These are phyloP conservation scores for Cryphonectria nitschkei DNA, from an alignment of 2,329 filamentous ascomycete species.

Conservation along the genomic window DNA sequence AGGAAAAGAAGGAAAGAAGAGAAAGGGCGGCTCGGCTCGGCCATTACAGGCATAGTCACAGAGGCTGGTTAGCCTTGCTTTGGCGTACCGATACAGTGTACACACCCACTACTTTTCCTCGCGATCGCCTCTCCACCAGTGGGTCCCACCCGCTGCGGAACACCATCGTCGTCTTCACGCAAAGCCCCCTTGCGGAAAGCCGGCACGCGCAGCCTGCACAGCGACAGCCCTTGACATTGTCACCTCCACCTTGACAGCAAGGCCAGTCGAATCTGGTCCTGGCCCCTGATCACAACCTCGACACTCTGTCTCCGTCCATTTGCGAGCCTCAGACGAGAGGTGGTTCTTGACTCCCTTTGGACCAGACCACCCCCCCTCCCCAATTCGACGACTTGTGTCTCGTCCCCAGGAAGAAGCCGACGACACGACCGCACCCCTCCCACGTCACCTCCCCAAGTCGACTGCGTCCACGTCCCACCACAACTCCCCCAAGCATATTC, in stretches of 20 bases:
- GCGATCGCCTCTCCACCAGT: constrained; percentile 17
- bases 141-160: constrained; percentile 3
- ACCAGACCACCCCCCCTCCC: not conserved
- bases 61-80: not conserved
- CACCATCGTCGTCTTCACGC: constrained; percentile 14
- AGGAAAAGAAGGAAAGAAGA: not conserved
- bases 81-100: not conserved
- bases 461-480: not conserved
- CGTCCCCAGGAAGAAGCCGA: not conserved
- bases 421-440: constrained; percentile 1
- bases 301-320: not conserved
- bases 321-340: constrained; percentile 2
- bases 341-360: not conserved
- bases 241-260: not conserved
- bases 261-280: not conserved
- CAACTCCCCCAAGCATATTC: not conserved
- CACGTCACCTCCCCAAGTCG: not conserved
- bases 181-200: not conserved
- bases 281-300: not conserved
- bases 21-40: constrained; percentile 13
- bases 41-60: not conserved
- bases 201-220: constrained; percentile 3
- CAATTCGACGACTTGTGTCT: not conserved
- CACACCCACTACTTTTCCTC: constrained; percentile 10
- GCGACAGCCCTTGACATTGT: not conserved